A percentile compares a stretch with the other conserved stretches of the same genome.
phyloP scores from a whole-genome alignment of 371 early-diverging fungal species.

The Blakeslea trispora region DNA sequence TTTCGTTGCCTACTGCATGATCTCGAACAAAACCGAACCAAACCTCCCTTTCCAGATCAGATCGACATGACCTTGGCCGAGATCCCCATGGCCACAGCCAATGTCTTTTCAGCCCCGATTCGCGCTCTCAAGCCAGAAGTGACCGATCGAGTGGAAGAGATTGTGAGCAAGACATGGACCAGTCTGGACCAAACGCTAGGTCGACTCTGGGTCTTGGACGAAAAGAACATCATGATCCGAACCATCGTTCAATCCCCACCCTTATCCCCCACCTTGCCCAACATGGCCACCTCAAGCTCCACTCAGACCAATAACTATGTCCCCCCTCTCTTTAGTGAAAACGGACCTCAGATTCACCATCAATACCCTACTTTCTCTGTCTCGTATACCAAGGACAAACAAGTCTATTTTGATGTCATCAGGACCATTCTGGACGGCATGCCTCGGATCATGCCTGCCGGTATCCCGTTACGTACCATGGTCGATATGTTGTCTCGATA shows the following conservation, averaged over 20 bases:
- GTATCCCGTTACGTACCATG: conserved; percentile 57
- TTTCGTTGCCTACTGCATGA: conserved; percentile 74
- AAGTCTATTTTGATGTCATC: conserved; percentile 69
- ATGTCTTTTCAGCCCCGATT: conserved; percentile 38
- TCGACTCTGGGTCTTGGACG: conserved; percentile 48
- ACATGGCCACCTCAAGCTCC: conserved; percentile 6
- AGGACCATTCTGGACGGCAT: conserved; percentile 68
- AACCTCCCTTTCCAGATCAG: conserved; percentile 60
- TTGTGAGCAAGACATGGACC: conserved; percentile 52
- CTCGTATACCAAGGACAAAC: conserved; percentile 67
- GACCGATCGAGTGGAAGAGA: conserved; percentile 58
- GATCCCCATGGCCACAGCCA: conserved; percentile 41
- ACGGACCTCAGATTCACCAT: conserved; percentile 55
- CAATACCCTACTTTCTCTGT: conserved; percentile 63
- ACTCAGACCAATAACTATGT: conserved; percentile 34
- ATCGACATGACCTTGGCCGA: conserved; percentile 50
- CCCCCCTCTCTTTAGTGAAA: conserved; percentile 38
- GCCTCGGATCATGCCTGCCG: conserved; percentile 75
- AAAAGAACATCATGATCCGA: conserved; percentile 51
- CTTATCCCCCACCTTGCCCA: not conserved
- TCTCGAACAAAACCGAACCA: conserved; percentile 55
- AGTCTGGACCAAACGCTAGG: conserved; percentile 63
- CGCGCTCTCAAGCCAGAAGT: conserved; percentile 49
- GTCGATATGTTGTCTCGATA: conserved; percentile 82
- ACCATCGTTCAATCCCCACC: conserved; percentile 4